Percentiles rank a stretch among this genome's conserved stretches.
Evolutionary conservation across 345 rosid species (phyloP).

Genomic region (Lepidium aucheri): DNA sequence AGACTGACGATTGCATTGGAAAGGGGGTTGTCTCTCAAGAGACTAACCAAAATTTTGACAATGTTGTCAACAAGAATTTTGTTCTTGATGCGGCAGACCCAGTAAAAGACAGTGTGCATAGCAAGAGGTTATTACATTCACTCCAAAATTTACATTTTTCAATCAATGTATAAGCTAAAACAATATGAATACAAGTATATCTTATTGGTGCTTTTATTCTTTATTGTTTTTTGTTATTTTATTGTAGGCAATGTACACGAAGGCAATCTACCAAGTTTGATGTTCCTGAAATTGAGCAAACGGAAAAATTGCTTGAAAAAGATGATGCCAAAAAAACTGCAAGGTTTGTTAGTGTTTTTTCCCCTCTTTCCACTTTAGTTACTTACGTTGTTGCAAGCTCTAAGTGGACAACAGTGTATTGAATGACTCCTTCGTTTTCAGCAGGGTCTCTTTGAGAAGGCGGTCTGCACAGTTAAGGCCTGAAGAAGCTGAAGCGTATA

Average conservation of each 20-base stretch:
- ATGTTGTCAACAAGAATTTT: background rate
- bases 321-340: slow-evolving; percentile 25
- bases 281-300: slow-evolving; percentile 15
- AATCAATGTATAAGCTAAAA: background rate
- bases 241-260: slow-evolving; percentile 12
- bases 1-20: background rate
- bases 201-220: background rate
- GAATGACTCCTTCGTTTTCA: background rate
- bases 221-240: slow-evolving; percentile 7
- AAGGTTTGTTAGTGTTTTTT: slow-evolving; percentile 31
- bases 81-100: slow-evolving; percentile 9
- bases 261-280: slow-evolving; percentile 25
- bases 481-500: slow-evolving; percentile 14
- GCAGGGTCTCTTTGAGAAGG: slow-evolving; percentile 27
- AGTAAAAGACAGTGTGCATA: background rate
- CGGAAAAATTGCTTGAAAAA: background rate
- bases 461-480: slow-evolving; percentile 19
- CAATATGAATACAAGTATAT: background rate
- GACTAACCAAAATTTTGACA: background rate
- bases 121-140: slow-evolving; percentile 22
- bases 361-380: background rate
- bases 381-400: background rate
- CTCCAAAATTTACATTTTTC: background rate
- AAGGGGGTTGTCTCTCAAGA: slow-evolving; percentile 8
- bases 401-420: background rate